These are phyloP conservation scores for Cercospora sp. DNA, from an alignment of 2,329 filamentous ascomycete species.

Conservation along the genomic window DNA sequence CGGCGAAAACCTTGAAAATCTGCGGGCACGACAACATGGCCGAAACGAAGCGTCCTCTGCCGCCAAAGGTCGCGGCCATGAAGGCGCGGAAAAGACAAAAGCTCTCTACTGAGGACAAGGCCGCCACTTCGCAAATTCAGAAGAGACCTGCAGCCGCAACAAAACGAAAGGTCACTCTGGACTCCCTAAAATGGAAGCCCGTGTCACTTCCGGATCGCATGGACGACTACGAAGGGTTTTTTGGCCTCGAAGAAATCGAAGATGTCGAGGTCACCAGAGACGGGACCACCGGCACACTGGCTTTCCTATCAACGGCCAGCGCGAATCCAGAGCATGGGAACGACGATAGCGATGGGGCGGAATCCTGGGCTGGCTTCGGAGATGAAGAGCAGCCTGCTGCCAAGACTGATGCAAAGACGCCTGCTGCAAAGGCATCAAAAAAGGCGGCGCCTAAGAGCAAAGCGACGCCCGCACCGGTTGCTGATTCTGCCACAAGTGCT, in stretches of 20 bases:
- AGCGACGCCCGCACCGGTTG: slow-evolving; percentile 30
- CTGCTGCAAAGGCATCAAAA: not conserved
- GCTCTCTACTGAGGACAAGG: slow-evolving; percentile 31
- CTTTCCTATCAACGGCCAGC: slow-evolving; percentile 36
- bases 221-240: slow-evolving; percentile 91
- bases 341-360: slow-evolving; percentile 49
- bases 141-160: slow-evolving; percentile 20
- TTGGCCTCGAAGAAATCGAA: slow-evolving; percentile 85
- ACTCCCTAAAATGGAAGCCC: slow-evolving; percentile 59
- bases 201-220: slow-evolving; percentile 72
- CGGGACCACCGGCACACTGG: slow-evolving; percentile 50
- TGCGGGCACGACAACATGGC: slow-evolving; percentile 22
- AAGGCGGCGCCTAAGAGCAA: not conserved
- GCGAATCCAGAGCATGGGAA: slow-evolving; percentile 21
- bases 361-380: slow-evolving; percentile 62
- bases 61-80: slow-evolving; percentile 43
- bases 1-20: slow-evolving; percentile 1
- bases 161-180: slow-evolving; percentile 24
- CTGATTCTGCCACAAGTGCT: slow-evolving; percentile 22
- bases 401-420: not conserved
- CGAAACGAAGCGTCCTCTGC: slow-evolving; percentile 41
- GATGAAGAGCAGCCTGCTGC: slow-evolving; percentile 34
- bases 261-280: slow-evolving; percentile 79
- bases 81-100: slow-evolving; percentile 49
- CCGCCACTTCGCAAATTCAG: slow-evolving; percentile 12